phyloP scores from a whole-genome alignment of 2,329 filamentous ascomycete genomes.

The Hypoxylon sp. region DNA sequence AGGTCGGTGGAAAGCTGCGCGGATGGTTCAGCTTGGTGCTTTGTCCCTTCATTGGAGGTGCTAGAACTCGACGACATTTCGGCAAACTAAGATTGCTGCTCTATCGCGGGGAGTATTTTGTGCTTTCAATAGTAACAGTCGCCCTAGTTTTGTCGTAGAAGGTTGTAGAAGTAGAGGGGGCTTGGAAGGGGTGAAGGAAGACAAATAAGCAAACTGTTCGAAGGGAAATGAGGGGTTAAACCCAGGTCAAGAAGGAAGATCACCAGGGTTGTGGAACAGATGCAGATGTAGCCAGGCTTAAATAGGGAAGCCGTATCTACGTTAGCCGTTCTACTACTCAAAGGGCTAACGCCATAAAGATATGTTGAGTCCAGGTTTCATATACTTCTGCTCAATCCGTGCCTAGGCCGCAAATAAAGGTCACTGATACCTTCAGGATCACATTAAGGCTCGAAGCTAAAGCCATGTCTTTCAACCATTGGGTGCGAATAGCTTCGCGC shows the following conservation, averaged over 20 bases:
- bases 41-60: conserved; percentile 12
- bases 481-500: neutral
- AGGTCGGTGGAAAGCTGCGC: conserved; percentile 40
- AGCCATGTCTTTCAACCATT: neutral
- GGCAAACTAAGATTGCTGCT: neutral
- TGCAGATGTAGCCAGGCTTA: neutral
- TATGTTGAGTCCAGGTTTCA: neutral
- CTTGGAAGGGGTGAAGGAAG: neutral
- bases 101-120: neutral
- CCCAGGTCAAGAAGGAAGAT: neutral
- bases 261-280: neutral
- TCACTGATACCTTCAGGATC: neutral
- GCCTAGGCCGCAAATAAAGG: neutral
- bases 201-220: neutral
- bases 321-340: neutral
- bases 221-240: conserved; percentile 5
- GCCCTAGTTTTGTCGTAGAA: neutral
- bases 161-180: neutral
- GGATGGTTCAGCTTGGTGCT: conserved; percentile 15
- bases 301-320: too few species aligned
- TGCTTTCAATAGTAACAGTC: neutral
- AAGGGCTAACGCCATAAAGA: neutral
- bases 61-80: conserved; percentile 28
- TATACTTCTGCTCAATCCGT: neutral
- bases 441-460: neutral